A percentile compares a stretch with the other conserved stretches of the same genome.
These are phyloP conservation scores for Aristolochia fimbriata DNA, from an alignment of 164 flowering plant species.

Conservation along the genomic window DNA sequence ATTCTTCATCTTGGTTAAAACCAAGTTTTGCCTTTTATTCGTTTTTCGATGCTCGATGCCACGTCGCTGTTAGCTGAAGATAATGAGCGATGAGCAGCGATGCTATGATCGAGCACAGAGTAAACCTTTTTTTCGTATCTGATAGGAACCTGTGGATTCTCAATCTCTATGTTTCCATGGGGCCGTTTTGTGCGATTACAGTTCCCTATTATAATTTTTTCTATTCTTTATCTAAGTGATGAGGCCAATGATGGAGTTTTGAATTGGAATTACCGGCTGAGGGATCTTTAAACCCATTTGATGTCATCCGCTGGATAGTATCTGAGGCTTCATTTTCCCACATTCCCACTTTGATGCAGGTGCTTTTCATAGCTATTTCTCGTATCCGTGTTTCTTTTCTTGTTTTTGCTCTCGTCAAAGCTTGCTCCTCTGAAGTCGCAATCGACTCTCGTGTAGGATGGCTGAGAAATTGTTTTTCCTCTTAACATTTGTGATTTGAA, in stretches of 20 bases:
- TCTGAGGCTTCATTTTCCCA: constrained; percentile 6
- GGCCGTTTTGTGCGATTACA: constrained; percentile 62
- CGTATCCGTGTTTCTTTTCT: too few species aligned
- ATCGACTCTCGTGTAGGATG: too few species aligned
- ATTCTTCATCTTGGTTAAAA: background rate
- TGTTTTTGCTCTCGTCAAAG: too few species aligned
- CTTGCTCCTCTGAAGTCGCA: too few species aligned
- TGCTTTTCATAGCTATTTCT: too few species aligned
- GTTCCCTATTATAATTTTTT: constrained; percentile 1
- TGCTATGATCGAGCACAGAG: constrained; percentile 45
- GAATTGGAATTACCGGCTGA: constrained; percentile 65
- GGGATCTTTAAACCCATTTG: background rate
- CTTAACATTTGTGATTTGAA: too few species aligned
- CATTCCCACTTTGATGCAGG: background rate
- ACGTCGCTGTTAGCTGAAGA: constrained; percentile 42
- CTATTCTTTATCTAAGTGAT: background rate
- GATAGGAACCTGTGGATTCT: constrained; percentile 57
- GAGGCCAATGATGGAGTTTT: constrained; percentile 34
- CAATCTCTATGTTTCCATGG: constrained; percentile 20
- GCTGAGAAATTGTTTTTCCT: too few species aligned
- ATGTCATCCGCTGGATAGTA: constrained; percentile 3
- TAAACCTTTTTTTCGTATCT: constrained; percentile 30
- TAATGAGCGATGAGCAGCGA: constrained; percentile 38
- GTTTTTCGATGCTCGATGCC: constrained; percentile 31
- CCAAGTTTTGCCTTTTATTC: background rate